Conservation (phyloP, 768 basidiomycete genomes). For the Dioszegia aurantiaca region DNA sequence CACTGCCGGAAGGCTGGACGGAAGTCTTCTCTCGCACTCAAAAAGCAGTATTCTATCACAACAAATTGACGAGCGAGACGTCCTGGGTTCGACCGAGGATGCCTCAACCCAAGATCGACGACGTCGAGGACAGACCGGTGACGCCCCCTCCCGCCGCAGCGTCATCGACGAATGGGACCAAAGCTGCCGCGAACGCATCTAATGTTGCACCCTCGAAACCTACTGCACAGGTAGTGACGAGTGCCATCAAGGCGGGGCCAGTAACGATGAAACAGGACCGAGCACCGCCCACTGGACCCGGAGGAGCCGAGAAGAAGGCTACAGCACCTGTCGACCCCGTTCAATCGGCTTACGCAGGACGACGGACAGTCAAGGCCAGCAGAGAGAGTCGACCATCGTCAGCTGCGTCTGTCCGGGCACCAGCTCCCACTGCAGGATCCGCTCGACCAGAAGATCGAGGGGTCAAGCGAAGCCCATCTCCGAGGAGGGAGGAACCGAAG, state of each 20-base stretch:
- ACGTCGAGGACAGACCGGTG: conserved; percentile 1
- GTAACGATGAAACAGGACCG: neutral
- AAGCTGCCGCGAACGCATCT: neutral
- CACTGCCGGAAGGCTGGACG: conserved; percentile 23
- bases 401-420: neutral
- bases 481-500: conserved; percentile 10
- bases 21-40: conserved; percentile 19
- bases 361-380: neutral
- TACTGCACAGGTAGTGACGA: no score
- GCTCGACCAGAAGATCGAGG: conserved; percentile 4
- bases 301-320: conserved; percentile 4
- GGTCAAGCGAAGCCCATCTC: conserved; percentile 17
- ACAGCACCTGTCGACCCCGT: conserved; percentile 3
- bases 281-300: conserved; percentile 5
- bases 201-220: neutral
- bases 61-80: conserved; percentile 13
- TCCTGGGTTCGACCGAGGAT: conserved; percentile 14
- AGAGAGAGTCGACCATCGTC: neutral
- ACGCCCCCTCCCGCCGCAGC: conserved; percentile 14
- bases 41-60: conserved; percentile 15
- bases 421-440: no score
- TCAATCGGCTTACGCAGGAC: conserved; percentile 6
- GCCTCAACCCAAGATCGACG: neutral
- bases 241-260: no score
- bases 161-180: neutral